Evolutionary conservation across 495 filamentous ascomycete species (phyloP).

Genomic region (Hyaloscypha bicolor): DNA sequence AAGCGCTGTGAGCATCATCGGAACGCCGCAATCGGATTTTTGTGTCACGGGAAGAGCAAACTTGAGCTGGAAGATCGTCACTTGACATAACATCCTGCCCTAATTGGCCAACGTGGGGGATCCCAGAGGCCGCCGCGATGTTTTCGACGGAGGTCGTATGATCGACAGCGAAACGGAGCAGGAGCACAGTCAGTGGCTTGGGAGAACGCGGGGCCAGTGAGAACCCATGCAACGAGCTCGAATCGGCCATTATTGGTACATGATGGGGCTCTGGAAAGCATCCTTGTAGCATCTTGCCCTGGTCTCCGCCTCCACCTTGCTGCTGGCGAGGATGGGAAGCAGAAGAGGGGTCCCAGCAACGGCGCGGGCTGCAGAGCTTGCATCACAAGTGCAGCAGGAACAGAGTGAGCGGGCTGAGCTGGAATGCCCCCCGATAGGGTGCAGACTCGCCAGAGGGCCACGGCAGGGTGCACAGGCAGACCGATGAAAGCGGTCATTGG

Average conservation of each 20-base stretch:
- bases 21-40: constrained; percentile 15
- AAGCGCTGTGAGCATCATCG: background rate
- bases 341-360: background rate
- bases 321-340: no score
- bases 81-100: background rate
- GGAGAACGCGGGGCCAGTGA: no score
- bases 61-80: constrained; percentile 10
- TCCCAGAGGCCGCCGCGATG: constrained; percentile 6
- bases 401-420: no score
- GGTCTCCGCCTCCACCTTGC: no score
- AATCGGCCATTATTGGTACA: background rate
- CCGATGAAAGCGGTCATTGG: no score
- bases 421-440: no score
- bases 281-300: no score
- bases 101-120: background rate
- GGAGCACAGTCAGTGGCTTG: background rate
- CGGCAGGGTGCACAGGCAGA: no score
- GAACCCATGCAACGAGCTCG: background rate
- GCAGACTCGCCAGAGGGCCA: no score
- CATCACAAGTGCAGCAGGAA: background rate
- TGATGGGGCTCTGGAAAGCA: no score
- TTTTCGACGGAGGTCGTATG: constrained; percentile 17
- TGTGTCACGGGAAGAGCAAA: constrained; percentile 16
- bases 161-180: background rate
- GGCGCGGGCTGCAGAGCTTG: background rate